Evolutionary conservation across 2,329 filamentous ascomycete species (phyloP).

Genomic region (Graphilbum fragrans): DNA sequence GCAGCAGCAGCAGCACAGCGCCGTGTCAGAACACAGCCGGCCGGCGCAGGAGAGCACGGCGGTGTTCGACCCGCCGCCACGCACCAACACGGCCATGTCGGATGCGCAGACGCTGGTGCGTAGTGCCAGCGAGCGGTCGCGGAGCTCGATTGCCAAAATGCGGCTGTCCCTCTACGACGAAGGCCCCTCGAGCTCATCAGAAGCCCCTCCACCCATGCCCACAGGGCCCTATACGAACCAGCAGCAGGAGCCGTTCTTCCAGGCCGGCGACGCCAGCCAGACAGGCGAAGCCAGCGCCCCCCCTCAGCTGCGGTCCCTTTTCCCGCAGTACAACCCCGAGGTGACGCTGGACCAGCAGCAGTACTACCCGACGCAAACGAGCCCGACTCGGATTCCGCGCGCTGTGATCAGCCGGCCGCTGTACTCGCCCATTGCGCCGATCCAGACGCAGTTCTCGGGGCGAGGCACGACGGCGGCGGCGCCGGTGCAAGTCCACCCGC

Average conservation of each 20-base stretch:
- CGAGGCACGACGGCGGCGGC: not conserved
- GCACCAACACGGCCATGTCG: constrained; percentile 38
- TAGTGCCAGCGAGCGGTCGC: constrained; percentile 34
- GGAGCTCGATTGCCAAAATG: constrained; percentile 45
- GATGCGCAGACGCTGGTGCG: constrained; percentile 37
- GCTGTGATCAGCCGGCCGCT: constrained; percentile 54
- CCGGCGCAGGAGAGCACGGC: constrained; percentile 24
- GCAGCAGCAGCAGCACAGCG: no score
- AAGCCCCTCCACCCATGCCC: constrained; percentile 1
- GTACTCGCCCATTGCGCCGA: constrained; percentile 32
- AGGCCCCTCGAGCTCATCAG: constrained; percentile 3
- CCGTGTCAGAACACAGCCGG: no score
- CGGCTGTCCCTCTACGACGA: constrained; percentile 23
- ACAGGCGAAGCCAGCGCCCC: not conserved
- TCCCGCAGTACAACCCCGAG: constrained; percentile 60
- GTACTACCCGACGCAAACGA: constrained; percentile 57
- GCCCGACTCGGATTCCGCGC: constrained; percentile 50
- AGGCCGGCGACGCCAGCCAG: not conserved
- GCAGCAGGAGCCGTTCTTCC: no score
- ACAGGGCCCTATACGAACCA: constrained; percentile 2
- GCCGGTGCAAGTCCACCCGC: not conserved
- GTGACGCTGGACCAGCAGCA: constrained; percentile 54
- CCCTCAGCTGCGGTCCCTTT: constrained; percentile 55
- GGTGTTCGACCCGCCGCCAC: constrained; percentile 26
- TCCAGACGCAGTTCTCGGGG: not conserved